phyloP scores from a whole-genome alignment of 129 eudicot species.

The Lactuca sativa region DNA sequence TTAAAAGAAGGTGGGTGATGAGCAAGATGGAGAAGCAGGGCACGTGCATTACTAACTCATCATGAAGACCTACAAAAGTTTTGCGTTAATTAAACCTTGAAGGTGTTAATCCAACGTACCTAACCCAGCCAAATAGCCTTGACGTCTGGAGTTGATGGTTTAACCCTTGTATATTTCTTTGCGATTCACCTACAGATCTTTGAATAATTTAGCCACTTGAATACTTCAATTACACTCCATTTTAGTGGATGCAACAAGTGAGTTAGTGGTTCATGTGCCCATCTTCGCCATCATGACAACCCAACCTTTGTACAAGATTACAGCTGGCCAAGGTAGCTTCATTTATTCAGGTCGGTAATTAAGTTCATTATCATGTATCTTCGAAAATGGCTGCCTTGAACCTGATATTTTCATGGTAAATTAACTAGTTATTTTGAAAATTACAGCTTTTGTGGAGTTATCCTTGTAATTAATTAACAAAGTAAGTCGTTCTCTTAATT shows the following conservation, averaged over 20 bases:
- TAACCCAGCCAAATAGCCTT: background rate
- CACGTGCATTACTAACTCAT: constrained; percentile 91
- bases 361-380: background rate
- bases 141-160: background rate
- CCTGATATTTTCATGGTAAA: background rate
- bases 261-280: constrained; percentile 91
- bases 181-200: too few species aligned
- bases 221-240: background rate
- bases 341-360: constrained; percentile 3
- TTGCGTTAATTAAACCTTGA: background rate
- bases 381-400: background rate
- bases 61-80: background rate
- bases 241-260: constrained; percentile 28
- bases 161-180: background rate
- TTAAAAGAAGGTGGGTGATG: constrained; percentile 52
- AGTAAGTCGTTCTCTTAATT: too few species aligned
- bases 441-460: background rate
- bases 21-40: constrained; percentile 99
- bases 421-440: too few species aligned
- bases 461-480: too few species aligned
- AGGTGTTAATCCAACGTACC: background rate
- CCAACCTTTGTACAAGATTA: constrained; percentile 20
- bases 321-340: background rate
- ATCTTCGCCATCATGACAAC: constrained; percentile 93
- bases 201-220: too few species aligned